Evolutionary conservation across 202 grass and related monocot species (phyloP).

Genomic region (Tripidium arundinaceum): DNA sequence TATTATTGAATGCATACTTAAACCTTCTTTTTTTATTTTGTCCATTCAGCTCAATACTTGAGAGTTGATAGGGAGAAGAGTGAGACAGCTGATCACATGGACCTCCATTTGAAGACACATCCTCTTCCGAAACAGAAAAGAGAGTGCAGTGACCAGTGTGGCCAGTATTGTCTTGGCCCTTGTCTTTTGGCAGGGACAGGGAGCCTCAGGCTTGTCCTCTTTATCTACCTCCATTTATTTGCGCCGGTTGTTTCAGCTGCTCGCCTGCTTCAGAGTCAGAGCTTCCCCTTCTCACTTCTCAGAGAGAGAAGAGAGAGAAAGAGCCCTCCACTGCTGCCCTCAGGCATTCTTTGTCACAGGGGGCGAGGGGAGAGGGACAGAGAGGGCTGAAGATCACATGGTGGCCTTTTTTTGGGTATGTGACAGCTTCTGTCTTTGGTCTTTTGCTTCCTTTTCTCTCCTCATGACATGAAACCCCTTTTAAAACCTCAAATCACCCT

Average conservation of each 20-base stretch:
- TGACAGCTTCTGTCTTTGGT: conserved; percentile 50
- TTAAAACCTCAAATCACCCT: conserved; percentile 55
- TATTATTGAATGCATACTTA: neutral
- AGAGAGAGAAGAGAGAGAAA: neutral
- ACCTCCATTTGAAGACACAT: conserved; percentile 33
- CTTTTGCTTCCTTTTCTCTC: conserved; percentile 54
- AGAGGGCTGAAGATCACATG: conserved; percentile 63
- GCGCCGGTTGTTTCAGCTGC: conserved; percentile 35
- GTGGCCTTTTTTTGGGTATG: conserved; percentile 52
- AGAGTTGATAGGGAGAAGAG: conserved; percentile 26
- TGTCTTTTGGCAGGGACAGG: conserved; percentile 44
- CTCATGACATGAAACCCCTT: conserved; percentile 45
- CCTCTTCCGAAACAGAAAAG: conserved; percentile 29
- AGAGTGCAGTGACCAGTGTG: conserved; percentile 25
- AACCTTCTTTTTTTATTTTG: neutral
- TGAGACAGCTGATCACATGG: conserved; percentile 47
- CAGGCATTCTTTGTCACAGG: conserved; percentile 27
- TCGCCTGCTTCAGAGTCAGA: conserved; percentile 16
- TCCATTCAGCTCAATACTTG: neutral
- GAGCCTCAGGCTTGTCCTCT: conserved; percentile 48
- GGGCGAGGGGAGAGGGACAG: conserved; percentile 33
- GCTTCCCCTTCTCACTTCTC: neutral
- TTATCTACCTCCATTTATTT: conserved; percentile 38
- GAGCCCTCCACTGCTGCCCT: neutral
- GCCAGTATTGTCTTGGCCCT: conserved; percentile 36